These are phyloP conservation scores for Carex scoparia DNA, from an alignment of 176 grass and related monocot species.

Conservation along the genomic window DNA sequence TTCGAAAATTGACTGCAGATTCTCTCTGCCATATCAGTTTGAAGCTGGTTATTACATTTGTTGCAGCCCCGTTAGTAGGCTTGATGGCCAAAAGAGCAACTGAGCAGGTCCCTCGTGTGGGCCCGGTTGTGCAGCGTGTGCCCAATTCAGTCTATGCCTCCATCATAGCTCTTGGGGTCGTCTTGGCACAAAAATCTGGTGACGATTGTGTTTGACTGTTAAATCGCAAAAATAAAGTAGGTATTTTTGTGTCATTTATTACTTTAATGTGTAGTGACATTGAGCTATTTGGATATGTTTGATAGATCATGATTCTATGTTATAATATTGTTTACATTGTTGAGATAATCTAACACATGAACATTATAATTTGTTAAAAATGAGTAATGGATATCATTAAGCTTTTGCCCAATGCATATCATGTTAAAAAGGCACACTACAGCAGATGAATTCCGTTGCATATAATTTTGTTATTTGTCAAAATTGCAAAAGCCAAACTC, in stretches of 20 bases:
- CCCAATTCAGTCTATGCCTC: conserved; percentile 79
- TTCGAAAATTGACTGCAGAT: conserved; percentile 74
- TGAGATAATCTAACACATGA: not conserved
- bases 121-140: conserved; percentile 62
- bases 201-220: conserved; percentile 30
- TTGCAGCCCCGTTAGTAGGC: conserved; percentile 59
- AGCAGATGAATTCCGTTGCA: not conserved
- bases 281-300: not conserved
- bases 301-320: not conserved
- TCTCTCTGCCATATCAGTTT: conserved; percentile 53
- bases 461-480: not conserved
- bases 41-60: conserved; percentile 65
- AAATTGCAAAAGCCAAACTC: not conserved
- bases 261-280: not conserved
- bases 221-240: not conserved
- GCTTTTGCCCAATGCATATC: not conserved
- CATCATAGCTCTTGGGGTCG: conserved; percentile 57
- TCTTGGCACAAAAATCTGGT: conserved; percentile 56
- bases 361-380: conserved; percentile 3
- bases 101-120: conserved; percentile 69
- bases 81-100: conserved; percentile 83
- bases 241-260: not conserved
- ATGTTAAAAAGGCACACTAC: not conserved
- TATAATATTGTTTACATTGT: not conserved
- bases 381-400: not conserved